These are phyloP conservation scores for Amaranthus tricolor DNA, from an alignment of 179 eudicot genomes.

Conservation along the genomic window DNA sequence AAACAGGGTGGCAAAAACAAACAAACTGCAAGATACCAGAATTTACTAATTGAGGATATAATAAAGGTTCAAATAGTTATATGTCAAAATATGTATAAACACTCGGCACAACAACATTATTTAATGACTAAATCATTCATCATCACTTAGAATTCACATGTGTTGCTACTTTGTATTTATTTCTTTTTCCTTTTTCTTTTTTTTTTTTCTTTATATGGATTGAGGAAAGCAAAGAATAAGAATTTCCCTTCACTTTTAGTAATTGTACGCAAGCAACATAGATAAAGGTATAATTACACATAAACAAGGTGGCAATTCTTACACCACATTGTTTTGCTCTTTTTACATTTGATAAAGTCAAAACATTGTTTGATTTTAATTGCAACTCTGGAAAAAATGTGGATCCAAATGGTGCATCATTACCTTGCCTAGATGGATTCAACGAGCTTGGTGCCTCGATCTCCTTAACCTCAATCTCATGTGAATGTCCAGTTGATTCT, in stretches of 20 bases:
- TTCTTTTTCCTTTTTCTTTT: not conserved
- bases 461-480: conserved; percentile 42
- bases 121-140: too few relatives aligned
- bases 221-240: too few relatives aligned
- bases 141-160: not conserved
- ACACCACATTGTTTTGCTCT: not conserved
- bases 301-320: not conserved
- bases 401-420: not conserved
- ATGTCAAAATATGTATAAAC: too few relatives aligned
- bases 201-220: too few relatives aligned
- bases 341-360: not conserved
- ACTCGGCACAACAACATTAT: too few relatives aligned
- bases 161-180: not conserved
- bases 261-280: not conserved
- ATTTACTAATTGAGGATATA: too few relatives aligned
- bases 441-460: conserved; percentile 30
- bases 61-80: too few relatives aligned
- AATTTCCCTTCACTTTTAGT: not conserved
- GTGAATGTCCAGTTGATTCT: conserved; percentile 23
- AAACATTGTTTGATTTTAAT: too few relatives aligned
- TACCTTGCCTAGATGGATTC: conserved; percentile 59
- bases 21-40: not conserved
- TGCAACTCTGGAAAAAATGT: not conserved
- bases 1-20: too few relatives aligned
- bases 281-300: too few relatives aligned